Evolutionary conservation across 768 basidiomycete species (phyloP).

Genomic region (Boletus vermiculosoides): DNA sequence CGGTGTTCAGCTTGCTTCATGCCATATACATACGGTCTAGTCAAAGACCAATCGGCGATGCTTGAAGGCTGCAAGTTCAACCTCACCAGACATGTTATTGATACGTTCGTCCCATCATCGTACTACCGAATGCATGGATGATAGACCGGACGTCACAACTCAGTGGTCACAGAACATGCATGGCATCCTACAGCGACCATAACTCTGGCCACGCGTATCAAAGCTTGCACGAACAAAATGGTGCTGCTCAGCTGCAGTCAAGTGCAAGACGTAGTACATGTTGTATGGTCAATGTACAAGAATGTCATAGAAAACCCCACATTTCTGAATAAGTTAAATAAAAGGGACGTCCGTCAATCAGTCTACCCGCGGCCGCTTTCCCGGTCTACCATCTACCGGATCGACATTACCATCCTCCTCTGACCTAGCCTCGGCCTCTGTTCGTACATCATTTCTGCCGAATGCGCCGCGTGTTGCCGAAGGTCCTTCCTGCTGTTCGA

Average conservation of each 20-base stretch:
- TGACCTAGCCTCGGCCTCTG: slow-evolving; percentile 20
- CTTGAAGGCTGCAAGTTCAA: no score
- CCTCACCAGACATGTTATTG: no score
- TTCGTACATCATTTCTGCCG: slow-evolving; percentile 18
- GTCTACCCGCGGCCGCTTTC: slow-evolving; percentile 34
- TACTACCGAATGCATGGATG: no score
- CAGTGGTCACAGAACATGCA: no score
- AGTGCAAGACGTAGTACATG: slow-evolving; percentile 8
- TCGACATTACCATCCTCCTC: slow-evolving; percentile 20
- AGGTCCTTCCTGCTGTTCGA: slow-evolving; percentile 25
- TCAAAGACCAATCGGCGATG: no score
- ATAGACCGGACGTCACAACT: no score
- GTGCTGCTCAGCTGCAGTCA: neutral
- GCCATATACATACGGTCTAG: no score
- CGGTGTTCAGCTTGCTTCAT: no score
- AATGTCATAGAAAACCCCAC: neutral
- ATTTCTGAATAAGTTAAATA: slow-evolving; percentile 20
- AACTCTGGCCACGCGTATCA: neutral
- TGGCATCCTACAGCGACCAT: neutral
- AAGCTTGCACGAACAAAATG: neutral
- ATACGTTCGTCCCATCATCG: no score
- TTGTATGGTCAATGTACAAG: slow-evolving; percentile 9
- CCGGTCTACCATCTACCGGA: slow-evolving; percentile 24
- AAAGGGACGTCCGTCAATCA: slow-evolving; percentile 12
- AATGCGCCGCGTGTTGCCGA: slow-evolving; percentile 9